Base-by-base conservation (phyloP, 768 basidiomycete genomes). In the Mycena rebaudengoi region DNA sequence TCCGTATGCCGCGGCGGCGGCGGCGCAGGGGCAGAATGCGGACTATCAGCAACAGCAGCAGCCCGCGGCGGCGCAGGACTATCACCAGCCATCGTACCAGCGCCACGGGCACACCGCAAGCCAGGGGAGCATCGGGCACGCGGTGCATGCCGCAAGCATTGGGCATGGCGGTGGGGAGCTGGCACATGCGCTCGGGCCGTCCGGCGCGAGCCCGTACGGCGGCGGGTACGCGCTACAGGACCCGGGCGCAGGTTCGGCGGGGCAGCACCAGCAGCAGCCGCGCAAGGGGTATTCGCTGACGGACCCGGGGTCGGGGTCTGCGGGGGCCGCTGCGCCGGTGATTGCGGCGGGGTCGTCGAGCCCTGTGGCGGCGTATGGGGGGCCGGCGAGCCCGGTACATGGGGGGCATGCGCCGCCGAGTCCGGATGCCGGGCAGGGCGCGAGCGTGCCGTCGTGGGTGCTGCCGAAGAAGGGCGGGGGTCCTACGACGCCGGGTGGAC, bases 401-500 rank as follows among this genome's bases (percentile, higher is more conserved):
- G 39, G 65, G 32, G 30, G 55, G 28, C 37, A 59, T 18, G 64
- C 13, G 25, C 23, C 44, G 3, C 23, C 32, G 33, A 7, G 32
- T 25, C 7, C 29, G 25, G 54, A n/a, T n/a, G n/a, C n/a, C n/a
- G n/a, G n/a, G n/a, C n/a, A n/a, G n/a, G n/a, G 56, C 0, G 57
- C 66, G 21, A 49, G 71, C 49, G 75, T 72, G n/a, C 83, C 83
- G 10, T 75, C 81, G 37, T 84, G 83, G 83, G 79, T 83, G 1
- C 63, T 84, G 28, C 83, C 82, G 14, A 83, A 81, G 78, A 81
- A 79, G 60, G 56, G 37, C 23, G 37, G n/a, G n/a, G n/a, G n/a
- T n/a, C n/a, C n/a, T n/a, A n/a, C 65, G 58, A 21, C 33, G 43
- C 23, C 25, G 28, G 40, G 28, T 13, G 30, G 29, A 23, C 18